A percentile compares a stretch with the other conserved stretches of the same genome.
phyloP scores from a whole-genome alignment of 176 grass and related monocot genomes.

The Cenchrus americanus region DNA sequence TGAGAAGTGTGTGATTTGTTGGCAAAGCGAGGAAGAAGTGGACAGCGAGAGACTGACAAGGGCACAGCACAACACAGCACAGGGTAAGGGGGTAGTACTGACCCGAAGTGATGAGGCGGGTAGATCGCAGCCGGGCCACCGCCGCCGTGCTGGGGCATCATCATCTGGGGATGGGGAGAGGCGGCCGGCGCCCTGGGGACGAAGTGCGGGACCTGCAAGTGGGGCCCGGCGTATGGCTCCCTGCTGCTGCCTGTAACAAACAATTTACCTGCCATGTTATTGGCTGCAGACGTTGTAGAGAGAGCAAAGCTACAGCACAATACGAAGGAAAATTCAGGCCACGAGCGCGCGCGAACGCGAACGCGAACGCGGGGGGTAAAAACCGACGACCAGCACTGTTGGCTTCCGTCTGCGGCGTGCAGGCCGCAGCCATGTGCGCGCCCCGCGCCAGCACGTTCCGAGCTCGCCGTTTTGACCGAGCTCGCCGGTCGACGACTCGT shows the following conservation, averaged over 20 bases:
- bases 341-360: not conserved
- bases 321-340: not conserved
- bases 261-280: slow-evolving; percentile 9
- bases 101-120: slow-evolving; percentile 55
- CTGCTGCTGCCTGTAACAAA: slow-evolving; percentile 37
- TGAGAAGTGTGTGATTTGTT: slow-evolving; percentile 1
- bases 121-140: slow-evolving; percentile 35
- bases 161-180: slow-evolving; percentile 24
- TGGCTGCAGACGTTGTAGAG: not conserved
- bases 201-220: slow-evolving; percentile 48
- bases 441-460: not conserved
- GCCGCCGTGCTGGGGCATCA: slow-evolving; percentile 42
- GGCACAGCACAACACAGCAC: too few relatives aligned
- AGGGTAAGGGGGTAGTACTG: not conserved
- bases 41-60: not conserved
- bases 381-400: not conserved
- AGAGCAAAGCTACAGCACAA: slow-evolving; percentile 13
- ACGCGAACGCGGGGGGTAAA: not conserved
- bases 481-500: not conserved
- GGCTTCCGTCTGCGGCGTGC: not conserved
- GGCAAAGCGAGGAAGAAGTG: not conserved
- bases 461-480: slow-evolving; percentile 4
- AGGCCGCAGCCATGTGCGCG: slow-evolving; percentile 1
- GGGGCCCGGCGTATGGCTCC: slow-evolving; percentile 18
- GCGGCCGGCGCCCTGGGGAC: slow-evolving; percentile 47